These are phyloP conservation scores for Mycena metata DNA, from an alignment of 768 basidiomycete genomes.

Conservation along the genomic window DNA sequence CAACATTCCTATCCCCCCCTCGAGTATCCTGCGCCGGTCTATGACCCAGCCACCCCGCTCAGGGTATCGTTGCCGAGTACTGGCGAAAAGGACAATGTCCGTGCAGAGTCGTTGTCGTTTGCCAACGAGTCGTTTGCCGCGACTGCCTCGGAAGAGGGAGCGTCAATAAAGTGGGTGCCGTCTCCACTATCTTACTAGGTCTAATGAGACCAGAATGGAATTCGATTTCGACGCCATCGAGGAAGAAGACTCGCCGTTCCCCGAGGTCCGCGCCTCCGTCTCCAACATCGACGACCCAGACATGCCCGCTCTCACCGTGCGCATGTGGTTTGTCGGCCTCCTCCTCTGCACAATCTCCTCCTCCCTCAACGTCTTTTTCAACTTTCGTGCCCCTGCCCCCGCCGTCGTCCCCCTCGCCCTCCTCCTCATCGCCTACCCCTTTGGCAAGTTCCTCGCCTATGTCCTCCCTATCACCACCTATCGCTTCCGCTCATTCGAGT, in stretches of 20 bases:
- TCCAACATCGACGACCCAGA: constrained; percentile 99
- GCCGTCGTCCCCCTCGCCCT: constrained; percentile 85
- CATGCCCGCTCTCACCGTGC: constrained; percentile 93
- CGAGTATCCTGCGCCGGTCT: constrained; percentile 43
- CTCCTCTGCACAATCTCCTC: constrained; percentile 72
- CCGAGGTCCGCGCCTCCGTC: constrained; percentile 96
- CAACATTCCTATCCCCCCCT: too few species aligned
- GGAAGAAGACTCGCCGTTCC: constrained; percentile 97
- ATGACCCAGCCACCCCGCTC: constrained; percentile 41
- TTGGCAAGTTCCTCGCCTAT: constrained; percentile 90
- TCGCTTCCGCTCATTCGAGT: constrained; percentile 72
- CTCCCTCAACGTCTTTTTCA: constrained; percentile 93
- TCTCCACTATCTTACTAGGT: constrained; percentile 37
- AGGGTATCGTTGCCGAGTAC: constrained; percentile 35
- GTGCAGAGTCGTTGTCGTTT: too few species aligned
- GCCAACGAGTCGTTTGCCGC: too few species aligned
- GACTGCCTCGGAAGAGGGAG: too few species aligned
- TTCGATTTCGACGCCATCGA: constrained; percentile 87
- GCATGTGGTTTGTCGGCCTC: constrained; percentile 93
- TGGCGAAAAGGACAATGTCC: constrained; percentile 34
- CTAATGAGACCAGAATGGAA: constrained; percentile 70
- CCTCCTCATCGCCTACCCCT: constrained; percentile 89
- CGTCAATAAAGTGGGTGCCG: constrained; percentile 67
- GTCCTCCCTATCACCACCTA: constrained; percentile 85
- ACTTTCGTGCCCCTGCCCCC: constrained; percentile 92